phyloP scores from a whole-genome alignment of 2,329 filamentous ascomycete species.

The Alternaria solani region DNA sequence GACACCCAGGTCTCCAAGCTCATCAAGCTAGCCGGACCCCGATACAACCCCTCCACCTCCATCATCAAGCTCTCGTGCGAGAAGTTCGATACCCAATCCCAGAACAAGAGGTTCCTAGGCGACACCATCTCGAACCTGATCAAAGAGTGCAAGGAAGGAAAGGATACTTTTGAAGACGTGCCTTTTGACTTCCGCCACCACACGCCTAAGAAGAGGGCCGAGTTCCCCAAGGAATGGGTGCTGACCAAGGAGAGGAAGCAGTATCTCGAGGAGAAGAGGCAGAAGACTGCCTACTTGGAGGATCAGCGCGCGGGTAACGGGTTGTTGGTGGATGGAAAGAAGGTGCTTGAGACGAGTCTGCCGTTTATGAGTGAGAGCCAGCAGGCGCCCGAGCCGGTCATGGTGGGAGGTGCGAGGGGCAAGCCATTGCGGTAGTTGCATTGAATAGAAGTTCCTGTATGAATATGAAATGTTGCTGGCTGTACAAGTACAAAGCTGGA shows the following conservation, averaged over 20 bases:
- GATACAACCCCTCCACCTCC: constrained; percentile 86
- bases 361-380: constrained; percentile 29
- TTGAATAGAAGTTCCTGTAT: neutral
- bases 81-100: constrained; percentile 83
- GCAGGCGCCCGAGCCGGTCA: constrained; percentile 25
- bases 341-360: constrained; percentile 48
- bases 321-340: constrained; percentile 62
- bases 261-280: constrained; percentile 70
- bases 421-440: constrained; percentile 14
- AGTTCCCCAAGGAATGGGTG: constrained; percentile 84
- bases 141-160: constrained; percentile 74
- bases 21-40: constrained; percentile 82
- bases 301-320: constrained; percentile 62
- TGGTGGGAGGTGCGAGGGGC: constrained; percentile 26
- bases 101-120: constrained; percentile 95
- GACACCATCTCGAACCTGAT: constrained; percentile 79
- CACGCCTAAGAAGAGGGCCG: constrained; percentile 69
- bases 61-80: constrained; percentile 91
- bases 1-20: constrained; percentile 77
- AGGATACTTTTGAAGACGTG: constrained; percentile 85
- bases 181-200: constrained; percentile 90
- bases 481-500: neutral
- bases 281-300: constrained; percentile 63
- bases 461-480: constrained; percentile 3
- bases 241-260: constrained; percentile 74